Evolutionary conservation across 164 flowering plant genomes (phyloP).

Genomic region (Chloranthus sessilifolius): DNA sequence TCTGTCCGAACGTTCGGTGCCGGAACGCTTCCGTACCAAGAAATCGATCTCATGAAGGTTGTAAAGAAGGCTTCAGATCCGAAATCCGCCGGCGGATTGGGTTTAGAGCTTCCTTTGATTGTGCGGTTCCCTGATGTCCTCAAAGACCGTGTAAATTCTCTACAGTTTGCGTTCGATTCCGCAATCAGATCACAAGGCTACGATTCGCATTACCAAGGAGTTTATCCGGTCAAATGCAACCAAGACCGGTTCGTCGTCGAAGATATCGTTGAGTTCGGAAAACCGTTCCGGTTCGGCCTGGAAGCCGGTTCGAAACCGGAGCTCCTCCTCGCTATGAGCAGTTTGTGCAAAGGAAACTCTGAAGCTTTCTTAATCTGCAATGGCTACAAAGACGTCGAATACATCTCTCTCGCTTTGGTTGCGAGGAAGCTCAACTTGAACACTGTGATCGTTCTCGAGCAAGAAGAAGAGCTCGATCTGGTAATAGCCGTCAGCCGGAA

Average conservation of each 20-base stretch:
- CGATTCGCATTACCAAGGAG: constrained; percentile 89
- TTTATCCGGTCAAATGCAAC: constrained; percentile 94
- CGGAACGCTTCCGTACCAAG: constrained; percentile 70
- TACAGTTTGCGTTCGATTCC: constrained; percentile 70
- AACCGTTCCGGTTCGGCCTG: constrained; percentile 68
- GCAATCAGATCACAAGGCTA: constrained; percentile 63
- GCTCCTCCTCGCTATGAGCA: constrained; percentile 91
- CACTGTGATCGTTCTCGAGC: constrained; percentile 89
- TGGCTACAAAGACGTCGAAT: constrained; percentile 91
- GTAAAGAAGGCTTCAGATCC: constrained; percentile 79
- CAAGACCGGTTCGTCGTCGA: constrained; percentile 92
- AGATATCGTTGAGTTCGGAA: constrained; percentile 82
- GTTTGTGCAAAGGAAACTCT: constrained; percentile 74
- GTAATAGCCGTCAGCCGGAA: constrained; percentile 61
- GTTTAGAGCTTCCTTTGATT: constrained; percentile 72
- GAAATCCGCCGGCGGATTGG: constrained; percentile 64
- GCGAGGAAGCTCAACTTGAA: constrained; percentile 66
- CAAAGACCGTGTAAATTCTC: constrained; percentile 68
- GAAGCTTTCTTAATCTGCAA: constrained; percentile 81
- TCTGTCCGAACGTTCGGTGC: constrained; percentile 63
- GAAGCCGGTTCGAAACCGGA: constrained; percentile 99
- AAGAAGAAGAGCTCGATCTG: constrained; percentile 88
- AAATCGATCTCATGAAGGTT: constrained; percentile 81
- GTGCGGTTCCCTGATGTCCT: constrained; percentile 87
- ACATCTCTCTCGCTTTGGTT: constrained; percentile 73